phyloP scores from a whole-genome alignment of 2,329 filamentous ascomycete species.

The Leptoxyphium fumago region DNA sequence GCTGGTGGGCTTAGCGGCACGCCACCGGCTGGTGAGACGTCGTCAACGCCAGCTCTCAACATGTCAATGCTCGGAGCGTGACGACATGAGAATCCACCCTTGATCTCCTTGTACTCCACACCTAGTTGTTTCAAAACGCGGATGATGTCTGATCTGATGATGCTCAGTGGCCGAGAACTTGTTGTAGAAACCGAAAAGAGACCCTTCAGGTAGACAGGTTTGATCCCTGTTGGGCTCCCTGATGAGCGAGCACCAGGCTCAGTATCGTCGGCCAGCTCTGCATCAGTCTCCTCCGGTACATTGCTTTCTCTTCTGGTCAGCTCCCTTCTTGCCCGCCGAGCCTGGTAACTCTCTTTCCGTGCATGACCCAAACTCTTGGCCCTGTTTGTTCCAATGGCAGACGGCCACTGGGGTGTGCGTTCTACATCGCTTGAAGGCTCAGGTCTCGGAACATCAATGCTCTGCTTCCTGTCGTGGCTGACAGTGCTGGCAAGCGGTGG shows the following conservation, averaged over 20 bases:
- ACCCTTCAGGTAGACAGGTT: constrained; percentile 90
- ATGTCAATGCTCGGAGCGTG: constrained; percentile 83
- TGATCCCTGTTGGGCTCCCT: constrained; percentile 60
- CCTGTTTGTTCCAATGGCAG: constrained; percentile 49
- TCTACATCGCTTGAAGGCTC: constrained; percentile 36
- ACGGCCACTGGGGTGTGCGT: constrained; percentile 18
- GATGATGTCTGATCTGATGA: constrained; percentile 82
- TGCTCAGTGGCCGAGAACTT: constrained; percentile 72
- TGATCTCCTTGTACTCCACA: constrained; percentile 85
- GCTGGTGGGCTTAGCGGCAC: constrained; percentile 34
- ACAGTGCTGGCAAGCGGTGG: constrained; percentile 13
- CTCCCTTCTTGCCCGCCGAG: constrained; percentile 49
- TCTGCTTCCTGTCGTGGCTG: constrained; percentile 19
- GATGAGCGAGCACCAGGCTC: constrained; percentile 32
- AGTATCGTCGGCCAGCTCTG: constrained; percentile 49
- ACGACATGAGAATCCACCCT: constrained; percentile 80
- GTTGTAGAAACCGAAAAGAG: constrained; percentile 96
- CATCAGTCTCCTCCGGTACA: constrained; percentile 81
- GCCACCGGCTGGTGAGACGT: constrained; percentile 37
- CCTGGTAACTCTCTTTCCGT: constrained; percentile 82
- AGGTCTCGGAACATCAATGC: constrained; percentile 23
- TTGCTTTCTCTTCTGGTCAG: constrained; percentile 47
- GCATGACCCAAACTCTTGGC: constrained; percentile 83
- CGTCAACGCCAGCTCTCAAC: constrained; percentile 32
- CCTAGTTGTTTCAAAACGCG: constrained; percentile 74